Base-by-base conservation (phyloP, 257 asterid genomes). In the Gentiana macrophylla region DNA sequence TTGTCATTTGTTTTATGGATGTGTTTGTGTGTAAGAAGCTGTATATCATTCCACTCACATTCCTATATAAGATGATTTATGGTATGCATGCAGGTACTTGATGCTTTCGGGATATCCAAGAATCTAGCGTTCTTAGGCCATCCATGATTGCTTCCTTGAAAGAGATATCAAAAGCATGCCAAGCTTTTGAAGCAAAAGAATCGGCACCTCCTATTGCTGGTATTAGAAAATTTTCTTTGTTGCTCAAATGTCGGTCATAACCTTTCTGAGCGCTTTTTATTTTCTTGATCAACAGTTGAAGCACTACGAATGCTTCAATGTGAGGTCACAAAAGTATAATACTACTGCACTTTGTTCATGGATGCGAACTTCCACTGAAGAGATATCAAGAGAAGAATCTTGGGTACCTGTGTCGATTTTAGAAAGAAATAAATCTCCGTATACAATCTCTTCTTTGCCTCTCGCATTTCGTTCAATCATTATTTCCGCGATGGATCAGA, bases 341-440 rank as follows among this genome's bases (percentile, higher is more conserved):
- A n/a, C n/a, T 84, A 73, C 63, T 77, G 65, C 83, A 84, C 86
- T 91, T 43, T 84, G 98, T 79, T 83, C 97, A 35, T 91, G 97
- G 98, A 91, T 91, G 95, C 86, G 93, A 48, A 67, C 82, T 62
- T 79, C 94, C 60, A 75, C 89, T 50, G 94, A 87, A 61, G 95
- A 85, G 77, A 78, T 91, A 75, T 75, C 93, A n/a, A 85, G 78
- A 67, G 88, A 81, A 58, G 98, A 91, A 70, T 66, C 95, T 51
- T 91, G 96, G 96, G 70, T 91, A 36, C 85, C 95, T 2, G 94
- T 91, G 57, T 91, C 98, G 59, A 74, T 83, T 64, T 73, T 91
- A 72, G 95, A 91, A 72, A 87, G 97, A 77, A 91, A 91, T 72
- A 84, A 85, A 71, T 91, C 98, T 33, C 94, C 94, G 6, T 91